Evolutionary conservation across 208 protist species (phyloP).

Genomic region (Novymonas esmeraldas): DNA sequence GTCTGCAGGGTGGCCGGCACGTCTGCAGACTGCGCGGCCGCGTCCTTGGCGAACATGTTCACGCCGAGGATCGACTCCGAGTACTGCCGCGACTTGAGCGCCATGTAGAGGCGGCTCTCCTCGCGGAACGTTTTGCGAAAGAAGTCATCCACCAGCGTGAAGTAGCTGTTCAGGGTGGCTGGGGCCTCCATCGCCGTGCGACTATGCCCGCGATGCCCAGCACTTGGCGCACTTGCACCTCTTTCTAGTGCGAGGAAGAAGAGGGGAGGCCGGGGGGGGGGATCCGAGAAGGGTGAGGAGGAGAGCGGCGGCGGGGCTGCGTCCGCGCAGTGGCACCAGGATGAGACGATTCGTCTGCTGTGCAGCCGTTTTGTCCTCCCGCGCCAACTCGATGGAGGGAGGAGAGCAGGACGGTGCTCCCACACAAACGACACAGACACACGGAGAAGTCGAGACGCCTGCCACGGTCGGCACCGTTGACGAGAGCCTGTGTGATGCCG

Average conservation of each 20-base stretch:
- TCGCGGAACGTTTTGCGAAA: slow-evolving; percentile 89
- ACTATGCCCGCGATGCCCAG: no score
- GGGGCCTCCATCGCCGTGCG: slow-evolving; percentile 70
- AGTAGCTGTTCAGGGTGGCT: slow-evolving; percentile 73
- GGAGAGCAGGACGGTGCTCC: no score
- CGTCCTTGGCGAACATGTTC: slow-evolving; percentile 42
- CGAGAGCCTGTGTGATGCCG: no score
- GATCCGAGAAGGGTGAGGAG: no score
- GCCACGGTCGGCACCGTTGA: no score
- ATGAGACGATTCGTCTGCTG: no score
- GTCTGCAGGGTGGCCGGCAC: background rate
- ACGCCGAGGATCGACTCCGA: slow-evolving; percentile 50
- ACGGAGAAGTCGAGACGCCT: no score
- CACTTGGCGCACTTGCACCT: background rate
- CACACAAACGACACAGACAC: no score
- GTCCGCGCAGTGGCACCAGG: no score
- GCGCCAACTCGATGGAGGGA: no score
- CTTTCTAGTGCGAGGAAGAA: background rate
- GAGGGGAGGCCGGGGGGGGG: background rate
- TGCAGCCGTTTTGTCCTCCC: no score
- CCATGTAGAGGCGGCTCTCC: slow-evolving; percentile 67
- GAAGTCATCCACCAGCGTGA: slow-evolving; percentile 84
- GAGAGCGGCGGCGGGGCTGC: no score
- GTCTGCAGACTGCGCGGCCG: slow-evolving; percentile 10
- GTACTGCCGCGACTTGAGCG: slow-evolving; percentile 78